Percentiles rank a stretch among this genome's conserved stretches.
phyloP scores from a whole-genome alignment of 2,329 filamentous ascomycete genomes.

The Diaporthe sp. region DNA sequence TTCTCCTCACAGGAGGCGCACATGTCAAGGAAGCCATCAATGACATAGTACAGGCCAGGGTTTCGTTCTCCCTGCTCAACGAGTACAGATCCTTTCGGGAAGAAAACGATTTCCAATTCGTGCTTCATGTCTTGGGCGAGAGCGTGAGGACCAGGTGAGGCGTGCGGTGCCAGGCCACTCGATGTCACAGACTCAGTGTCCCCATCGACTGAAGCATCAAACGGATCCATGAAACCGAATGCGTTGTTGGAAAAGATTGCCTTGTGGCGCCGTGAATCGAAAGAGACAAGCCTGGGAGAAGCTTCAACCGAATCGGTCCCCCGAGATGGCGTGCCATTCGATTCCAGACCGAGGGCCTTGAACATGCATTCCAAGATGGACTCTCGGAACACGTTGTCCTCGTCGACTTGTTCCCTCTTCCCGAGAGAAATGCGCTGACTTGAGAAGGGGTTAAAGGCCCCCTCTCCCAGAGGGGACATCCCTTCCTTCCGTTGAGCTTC shows the following conservation, averaged over 20 bases:
- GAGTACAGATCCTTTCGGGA: slow-evolving; percentile 91
- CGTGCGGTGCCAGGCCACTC: slow-evolving; percentile 68
- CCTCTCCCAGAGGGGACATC: slow-evolving; percentile 59
- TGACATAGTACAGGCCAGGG: slow-evolving; percentile 95
- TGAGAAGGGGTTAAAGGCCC: slow-evolving; percentile 67
- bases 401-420: slow-evolving; percentile 84
- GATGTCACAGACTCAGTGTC: slow-evolving; percentile 90
- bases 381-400: slow-evolving; percentile 88
- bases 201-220: slow-evolving; percentile 80
- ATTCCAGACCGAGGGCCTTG: slow-evolving; percentile 87
- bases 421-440: slow-evolving; percentile 66
- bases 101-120: slow-evolving; percentile 97
- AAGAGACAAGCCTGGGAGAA: slow-evolving; percentile 85
- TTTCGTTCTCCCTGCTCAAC: slow-evolving; percentile 98
- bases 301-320: slow-evolving; percentile 82
- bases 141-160: slow-evolving; percentile 71
- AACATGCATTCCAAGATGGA: slow-evolving; percentile 96
- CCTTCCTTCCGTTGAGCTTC: slow-evolving; percentile 49
- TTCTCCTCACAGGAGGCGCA: slow-evolving; percentile 80
- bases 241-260: slow-evolving; percentile 83
- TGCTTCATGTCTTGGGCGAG: slow-evolving; percentile 85
- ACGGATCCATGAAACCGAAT: slow-evolving; percentile 90
- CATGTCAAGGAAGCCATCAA: slow-evolving; percentile 96
- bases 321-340: slow-evolving; percentile 71
- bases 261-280: slow-evolving; percentile 84